Evolutionary conservation across 345 rosid species (phyloP).

Genomic region (Dipteronia dyeriana): DNA sequence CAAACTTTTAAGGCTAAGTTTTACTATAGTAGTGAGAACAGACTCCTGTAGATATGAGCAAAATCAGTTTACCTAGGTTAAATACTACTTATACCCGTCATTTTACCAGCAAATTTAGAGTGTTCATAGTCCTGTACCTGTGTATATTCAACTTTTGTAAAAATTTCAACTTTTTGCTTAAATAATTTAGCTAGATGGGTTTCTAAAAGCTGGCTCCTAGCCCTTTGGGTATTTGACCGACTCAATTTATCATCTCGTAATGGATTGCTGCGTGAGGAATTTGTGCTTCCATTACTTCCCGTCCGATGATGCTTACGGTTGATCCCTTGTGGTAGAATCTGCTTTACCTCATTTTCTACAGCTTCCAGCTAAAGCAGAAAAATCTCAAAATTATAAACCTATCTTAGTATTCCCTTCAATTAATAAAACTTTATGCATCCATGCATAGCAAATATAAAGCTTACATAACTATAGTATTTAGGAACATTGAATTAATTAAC

Average conservation of each 20-base stretch:
- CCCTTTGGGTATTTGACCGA: slow-evolving; percentile 75
- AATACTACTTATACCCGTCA: not conserved
- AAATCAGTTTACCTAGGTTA: slow-evolving; percentile 20
- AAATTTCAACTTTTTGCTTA: slow-evolving; percentile 96
- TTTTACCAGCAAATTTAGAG: slow-evolving; percentile 15
- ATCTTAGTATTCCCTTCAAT: not conserved
- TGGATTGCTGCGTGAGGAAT: slow-evolving; percentile 85
- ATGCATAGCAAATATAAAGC: not conserved
- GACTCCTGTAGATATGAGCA: slow-evolving; percentile 71
- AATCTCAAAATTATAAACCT: not conserved
- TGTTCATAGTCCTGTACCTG: slow-evolving; percentile 53
- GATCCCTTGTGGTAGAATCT: slow-evolving; percentile 78
- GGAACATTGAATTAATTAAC: slow-evolving; percentile 7
- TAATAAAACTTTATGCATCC: slow-evolving; percentile 9
- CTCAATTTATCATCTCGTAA: slow-evolving; percentile 71
- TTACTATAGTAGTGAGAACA: slow-evolving; percentile 65
- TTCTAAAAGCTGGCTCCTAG: slow-evolving; percentile 95
- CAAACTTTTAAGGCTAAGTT: slow-evolving; percentile 86
- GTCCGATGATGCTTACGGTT: slow-evolving; percentile 77
- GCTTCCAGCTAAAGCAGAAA: slow-evolving; percentile 59
- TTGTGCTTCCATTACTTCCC: slow-evolving; percentile 92
- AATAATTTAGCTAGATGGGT: slow-evolving; percentile 98
- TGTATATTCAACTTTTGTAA: slow-evolving; percentile 89
- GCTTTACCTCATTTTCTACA: slow-evolving; percentile 74
- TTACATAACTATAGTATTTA: not conserved